Evolutionary conservation across 345 rosid species (phyloP), one percentile per base, ranked within the genome.

Genomic region (Brassica nigra): DNA sequence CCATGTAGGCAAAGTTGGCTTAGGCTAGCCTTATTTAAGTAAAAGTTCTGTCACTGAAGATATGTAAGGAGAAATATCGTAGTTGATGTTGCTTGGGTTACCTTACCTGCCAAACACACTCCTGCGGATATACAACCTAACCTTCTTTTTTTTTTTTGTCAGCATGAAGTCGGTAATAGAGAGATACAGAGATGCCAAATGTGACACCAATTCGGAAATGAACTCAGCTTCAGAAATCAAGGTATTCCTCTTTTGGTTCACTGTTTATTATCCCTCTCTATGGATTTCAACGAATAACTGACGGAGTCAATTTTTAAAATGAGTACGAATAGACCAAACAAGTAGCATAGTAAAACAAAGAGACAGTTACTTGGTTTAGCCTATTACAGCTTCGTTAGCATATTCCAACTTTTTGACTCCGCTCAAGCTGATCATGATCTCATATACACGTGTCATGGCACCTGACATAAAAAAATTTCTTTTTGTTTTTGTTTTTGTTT

Each of bases 141-240:
- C 11, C 18, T 20, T 71, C 36, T 68, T 36, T 1, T 44, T 57
- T 12, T 54, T 58, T 78, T 12, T 47, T 73, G 54, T 74, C 70
- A 79, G 82, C 78, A 79, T 79, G 82, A 68, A 68, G 29, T 61
- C 78, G 8, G 12, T 79, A 55, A 79, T 79, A 67, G 82, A 79
- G 64, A 68, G 78, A 79, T 79, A 79, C 82, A 74, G 0, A n/a
- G 82, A 79, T 62, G 65, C 65, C 62, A 79, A 79, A 79, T 74
- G 75, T 37, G 78, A 74, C 16, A 27, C 55, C 75, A 79, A 18
- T 34, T 67, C 44, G 15, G 78, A 73, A 61, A 67, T 10, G 34
- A 55, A 61, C 16, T 5, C 65, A 2, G 58, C 78, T 67, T 44
- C 82, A 15, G 82, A 79, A 74, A 16, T 62, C 64, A 69, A 61